These are phyloP conservation scores for Colletotrichum neosansevieriae DNA, from an alignment of 2,329 filamentous ascomycete species.

Conservation along the genomic window DNA sequence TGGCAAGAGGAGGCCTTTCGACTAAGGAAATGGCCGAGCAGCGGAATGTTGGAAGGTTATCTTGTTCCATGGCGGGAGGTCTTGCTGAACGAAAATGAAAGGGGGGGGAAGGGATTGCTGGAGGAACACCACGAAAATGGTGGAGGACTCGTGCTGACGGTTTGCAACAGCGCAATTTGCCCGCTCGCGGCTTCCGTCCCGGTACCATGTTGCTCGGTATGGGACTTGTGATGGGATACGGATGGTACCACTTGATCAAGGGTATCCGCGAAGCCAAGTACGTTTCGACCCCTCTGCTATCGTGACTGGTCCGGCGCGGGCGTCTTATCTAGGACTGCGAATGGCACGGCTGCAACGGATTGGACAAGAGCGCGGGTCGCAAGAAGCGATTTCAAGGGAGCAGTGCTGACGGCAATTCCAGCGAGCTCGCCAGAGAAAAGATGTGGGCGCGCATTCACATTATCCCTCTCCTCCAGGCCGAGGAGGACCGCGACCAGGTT, in stretches of 20 bases:
- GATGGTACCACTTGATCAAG: constrained; percentile 87
- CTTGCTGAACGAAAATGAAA: too few species aligned
- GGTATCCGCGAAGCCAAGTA: constrained; percentile 95
- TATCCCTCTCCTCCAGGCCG: constrained; percentile 92
- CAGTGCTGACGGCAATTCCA: constrained; percentile 51
- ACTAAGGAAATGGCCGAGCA: too few species aligned
- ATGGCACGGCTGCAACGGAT: too few species aligned
- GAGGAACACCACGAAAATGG: not conserved
- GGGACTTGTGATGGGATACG: constrained; percentile 85
- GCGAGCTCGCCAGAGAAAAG: constrained; percentile 95
- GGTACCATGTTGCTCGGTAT: constrained; percentile 81
- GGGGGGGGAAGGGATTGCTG: not conserved
- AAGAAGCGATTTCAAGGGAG: too few species aligned
- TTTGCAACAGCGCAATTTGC: constrained; percentile 82
- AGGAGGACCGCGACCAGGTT: constrained; percentile 96
- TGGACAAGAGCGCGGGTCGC: too few species aligned
- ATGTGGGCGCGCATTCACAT: constrained; percentile 98
- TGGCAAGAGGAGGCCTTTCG: not conserved
- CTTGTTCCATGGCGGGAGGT: too few species aligned
- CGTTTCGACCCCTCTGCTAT: constrained; percentile 48
- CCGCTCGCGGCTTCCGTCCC: constrained; percentile 89
- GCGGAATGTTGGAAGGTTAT: too few species aligned
- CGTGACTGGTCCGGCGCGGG: rapidly evolving
- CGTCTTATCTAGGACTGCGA: too few species aligned
- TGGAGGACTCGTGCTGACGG: not conserved